Evolutionary conservation across 2,329 filamentous ascomycete species (phyloP), one percentile per base, ranked within the genome.

Genomic region (Aspergillus oerlinghausenensis): DNA sequence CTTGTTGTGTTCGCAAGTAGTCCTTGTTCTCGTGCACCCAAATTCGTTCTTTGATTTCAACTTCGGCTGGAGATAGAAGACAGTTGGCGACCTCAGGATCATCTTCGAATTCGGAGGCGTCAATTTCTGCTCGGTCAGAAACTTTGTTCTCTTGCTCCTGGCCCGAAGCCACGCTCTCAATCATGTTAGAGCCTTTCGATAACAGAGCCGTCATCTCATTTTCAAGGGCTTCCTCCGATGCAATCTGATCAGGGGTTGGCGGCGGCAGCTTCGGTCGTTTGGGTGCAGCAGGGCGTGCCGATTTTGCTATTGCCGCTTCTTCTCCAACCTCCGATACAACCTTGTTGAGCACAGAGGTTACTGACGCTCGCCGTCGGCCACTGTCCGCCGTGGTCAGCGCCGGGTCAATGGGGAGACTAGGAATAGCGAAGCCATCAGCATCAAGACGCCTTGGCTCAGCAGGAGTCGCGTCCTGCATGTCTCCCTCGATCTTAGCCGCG

Each of bases 1-100:
- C 86, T 68, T 97, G 92, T 69, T 95, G 88, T 50, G 86, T 84
- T 8, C 93, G 89, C 42, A 99, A 80, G 84, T 92, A 99, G 63
- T 95, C 91, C 70, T 94, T 92, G 73, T 99, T 97, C 70, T 92
- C 87, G 58, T 93, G 92, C 47, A 96, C 86, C 94, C 94, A 99
- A 52, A 97, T 89, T 58, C 86, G 85, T 72, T 97, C 92, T 72
- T 97, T 97, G 68, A 92, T 84, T 35, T 83, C 83, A 2, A 87
- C 84, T 75, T 97, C 92, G 3, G 85, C 83, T 1, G 87, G 83
- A 0, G 82, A 83, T 4, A 97, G 80, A 38, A 92, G 75, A 68
- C 92, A 96, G 65, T 89, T 89, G 57, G 82, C 78, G 4, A 99
- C 91, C 72, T 99, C 94, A 0, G 87, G 88, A 60, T 99, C 94